These are phyloP conservation scores for Diaporthe caulivora DNA, from an alignment of 2,329 filamentous ascomycete species.

Conservation along the genomic window DNA sequence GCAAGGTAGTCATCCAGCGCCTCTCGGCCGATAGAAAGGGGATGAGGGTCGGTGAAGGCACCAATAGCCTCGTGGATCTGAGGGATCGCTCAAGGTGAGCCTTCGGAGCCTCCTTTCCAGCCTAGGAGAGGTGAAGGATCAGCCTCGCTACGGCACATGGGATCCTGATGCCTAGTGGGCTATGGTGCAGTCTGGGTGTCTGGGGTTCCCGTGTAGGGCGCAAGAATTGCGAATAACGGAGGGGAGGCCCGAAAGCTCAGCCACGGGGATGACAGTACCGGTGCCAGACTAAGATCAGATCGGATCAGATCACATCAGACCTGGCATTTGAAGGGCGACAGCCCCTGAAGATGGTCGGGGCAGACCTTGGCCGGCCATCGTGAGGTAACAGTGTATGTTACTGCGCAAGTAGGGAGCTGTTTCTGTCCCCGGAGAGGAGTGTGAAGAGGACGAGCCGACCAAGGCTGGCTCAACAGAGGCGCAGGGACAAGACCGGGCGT, in stretches of 20 bases:
- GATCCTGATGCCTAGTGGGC: slow-evolving; percentile 38
- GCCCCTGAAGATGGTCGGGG: slow-evolving; percentile 11
- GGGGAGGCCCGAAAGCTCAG: slow-evolving; percentile 37
- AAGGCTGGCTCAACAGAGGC: background rate
- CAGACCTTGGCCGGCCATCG: slow-evolving; percentile 14
- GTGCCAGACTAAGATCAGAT: slow-evolving; percentile 29
- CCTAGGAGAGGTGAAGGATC: slow-evolving; percentile 37
- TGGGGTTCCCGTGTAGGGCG: slow-evolving; percentile 21
- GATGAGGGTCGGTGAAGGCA: background rate
- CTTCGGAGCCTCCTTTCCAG: slow-evolving; percentile 32
- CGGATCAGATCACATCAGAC: slow-evolving; percentile 26
- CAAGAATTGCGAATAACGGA: background rate
- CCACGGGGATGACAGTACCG: slow-evolving; percentile 34
- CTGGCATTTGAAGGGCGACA: background rate
- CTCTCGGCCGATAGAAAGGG: slow-evolving; percentile 10
- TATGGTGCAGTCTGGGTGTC: slow-evolving; percentile 28
- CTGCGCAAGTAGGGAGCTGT: background rate
- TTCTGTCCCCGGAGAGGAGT: background rate
- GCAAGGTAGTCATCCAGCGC: slow-evolving; percentile 10
- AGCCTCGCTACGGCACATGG: slow-evolving; percentile 38
- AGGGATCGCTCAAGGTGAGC: slow-evolving; percentile 6
- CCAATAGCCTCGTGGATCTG: slow-evolving; percentile 11
- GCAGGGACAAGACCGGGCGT: background rate
- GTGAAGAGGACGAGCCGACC: background rate
- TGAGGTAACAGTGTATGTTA: background rate